Evolutionary conservation across 192 early-diverging fungal genomes (phyloP), one percentile per base, ranked within the genome.

Genomic region (Podila horticola): DNA sequence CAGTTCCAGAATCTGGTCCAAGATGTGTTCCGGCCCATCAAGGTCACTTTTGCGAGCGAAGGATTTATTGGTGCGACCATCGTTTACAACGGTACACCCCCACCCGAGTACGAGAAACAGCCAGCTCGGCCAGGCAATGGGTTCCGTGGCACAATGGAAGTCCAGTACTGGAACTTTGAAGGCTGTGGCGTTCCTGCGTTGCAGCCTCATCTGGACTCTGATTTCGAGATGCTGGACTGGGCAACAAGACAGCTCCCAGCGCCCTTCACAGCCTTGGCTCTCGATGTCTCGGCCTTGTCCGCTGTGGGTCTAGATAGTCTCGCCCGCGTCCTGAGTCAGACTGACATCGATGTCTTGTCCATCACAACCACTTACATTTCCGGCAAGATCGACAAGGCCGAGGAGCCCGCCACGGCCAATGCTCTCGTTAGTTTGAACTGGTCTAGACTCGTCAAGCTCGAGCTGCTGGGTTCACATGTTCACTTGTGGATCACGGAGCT

Each of bases 201-300:
- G 22, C 52, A 55, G 6, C 52, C 52, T 55, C 52, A 11, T 19
- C 20, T 24, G 19, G 52, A 55, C 24, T 9, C 20, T 0, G 52
- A 55, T 26, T 55, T 55, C 24, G 52, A 55, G 52, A 55, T 55
- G n/a, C 4, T 55, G 52, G 52, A 55, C 52, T 24, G 52, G 52
- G 52, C 24, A 2, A 55, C 52, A 26, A n/a, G 11, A 26, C 19
- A 24, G 24, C 24, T 55, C 1, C 52, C 52, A 24, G 20, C 8
- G 3, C 24, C 52, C 6, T 26, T 55, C 24, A 55, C 20, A 26
- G 8, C n/a, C 10, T 17, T 55, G 52, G n/a, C n/a, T 11, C 9
- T 55, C 22, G 19, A 22, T 55, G n/a, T 55, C 22, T 55, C 52
- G 24, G 24, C 8, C 9, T 22, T 55, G 52, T 19, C 20, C 1